Evolutionary conservation across 495 filamentous ascomycete genomes (phyloP), one percentile per base, ranked within the genome.

Genomic region (Penicillium soppii): DNA sequence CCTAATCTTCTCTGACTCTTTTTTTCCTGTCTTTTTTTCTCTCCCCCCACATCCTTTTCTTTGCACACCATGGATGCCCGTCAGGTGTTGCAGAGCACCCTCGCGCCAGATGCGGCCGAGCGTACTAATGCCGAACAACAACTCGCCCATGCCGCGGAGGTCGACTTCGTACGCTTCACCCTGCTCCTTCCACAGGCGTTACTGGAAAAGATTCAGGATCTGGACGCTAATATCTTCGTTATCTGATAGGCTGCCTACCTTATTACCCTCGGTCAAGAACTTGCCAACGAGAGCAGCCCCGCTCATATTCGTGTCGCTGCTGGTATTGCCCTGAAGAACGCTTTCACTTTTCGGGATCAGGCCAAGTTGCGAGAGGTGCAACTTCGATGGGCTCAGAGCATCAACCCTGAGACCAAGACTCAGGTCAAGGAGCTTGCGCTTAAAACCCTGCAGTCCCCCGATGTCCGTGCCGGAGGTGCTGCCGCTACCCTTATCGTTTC

Each of bases 291-390:
- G 57, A 79, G 81, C 48, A 83, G 87, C 57, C 80, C 89, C 53
- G 75, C 88, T 37, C 86, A 88, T 69, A 90, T 96, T 59, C 85
- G 94, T 78, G 84, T 86, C 47, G 92, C 94, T 48, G 94, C 94
- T 50, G 94, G 91, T 87, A 83, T 98, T 58, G 91, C 92, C 40
- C 73, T 98, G 62, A 98, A 98, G 77, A 98, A 98, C 77, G 84
- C 94, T 59, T 95, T 98, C 71, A 88, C 88, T 43, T 88, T 92
- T 53, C 89, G 92, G 74, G 95, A 98, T 69, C 85, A 83, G 62
- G 75, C 85, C 58, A 87, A 89, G 59, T 83, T 96, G 76, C 83
- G 85, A 48, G 87, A 92, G 61, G 79, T 97, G 57, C 94, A 97
- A 71, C 76, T 80, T 53, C 88, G 92, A 87, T 98, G 94, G 94